phyloP scores from a whole-genome alignment of 805 yeast species.

The Zygoascus flipseniorum region DNA sequence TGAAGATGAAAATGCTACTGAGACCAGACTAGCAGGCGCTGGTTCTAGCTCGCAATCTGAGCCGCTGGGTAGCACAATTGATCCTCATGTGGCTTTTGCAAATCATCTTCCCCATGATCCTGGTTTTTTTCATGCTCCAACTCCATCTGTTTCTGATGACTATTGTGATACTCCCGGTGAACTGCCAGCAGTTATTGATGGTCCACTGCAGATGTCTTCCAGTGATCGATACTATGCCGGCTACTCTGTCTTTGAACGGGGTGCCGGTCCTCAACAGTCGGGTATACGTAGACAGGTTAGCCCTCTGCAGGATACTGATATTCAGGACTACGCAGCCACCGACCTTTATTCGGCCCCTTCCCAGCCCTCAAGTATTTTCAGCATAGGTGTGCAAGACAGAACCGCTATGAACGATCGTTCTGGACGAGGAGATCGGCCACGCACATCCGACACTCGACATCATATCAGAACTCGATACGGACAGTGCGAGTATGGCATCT shows the following conservation, averaged over 20 bases:
- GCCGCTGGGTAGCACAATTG: slow-evolving; percentile 3
- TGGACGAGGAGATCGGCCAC: neutral
- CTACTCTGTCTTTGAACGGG: neutral
- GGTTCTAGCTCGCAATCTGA: slow-evolving; percentile 2
- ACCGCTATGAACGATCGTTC: neutral
- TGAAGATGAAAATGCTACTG: slow-evolving; percentile 5
- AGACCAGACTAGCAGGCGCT: slow-evolving; percentile 5
- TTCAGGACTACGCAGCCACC: neutral
- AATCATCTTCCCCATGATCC: neutral
- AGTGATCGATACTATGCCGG: neutral
- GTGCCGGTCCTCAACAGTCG: neutral
- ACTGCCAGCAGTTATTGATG: neutral
- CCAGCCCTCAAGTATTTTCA: neutral
- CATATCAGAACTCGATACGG: neutral
- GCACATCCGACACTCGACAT: neutral
- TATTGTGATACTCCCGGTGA: neutral
- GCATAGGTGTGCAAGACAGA: neutral
- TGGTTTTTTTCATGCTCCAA: neutral
- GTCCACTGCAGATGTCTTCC: neutral
- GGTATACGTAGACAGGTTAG: neutral
- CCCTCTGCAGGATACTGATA: neutral
- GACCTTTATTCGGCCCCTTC: neutral
- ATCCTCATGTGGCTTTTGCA: neutral
- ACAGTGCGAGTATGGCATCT: slow-evolving; percentile 39
- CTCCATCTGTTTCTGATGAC: neutral